Base-by-base conservation (phyloP, 2,329 filamentous ascomycete species). In the Xylaria sp. region DNA sequence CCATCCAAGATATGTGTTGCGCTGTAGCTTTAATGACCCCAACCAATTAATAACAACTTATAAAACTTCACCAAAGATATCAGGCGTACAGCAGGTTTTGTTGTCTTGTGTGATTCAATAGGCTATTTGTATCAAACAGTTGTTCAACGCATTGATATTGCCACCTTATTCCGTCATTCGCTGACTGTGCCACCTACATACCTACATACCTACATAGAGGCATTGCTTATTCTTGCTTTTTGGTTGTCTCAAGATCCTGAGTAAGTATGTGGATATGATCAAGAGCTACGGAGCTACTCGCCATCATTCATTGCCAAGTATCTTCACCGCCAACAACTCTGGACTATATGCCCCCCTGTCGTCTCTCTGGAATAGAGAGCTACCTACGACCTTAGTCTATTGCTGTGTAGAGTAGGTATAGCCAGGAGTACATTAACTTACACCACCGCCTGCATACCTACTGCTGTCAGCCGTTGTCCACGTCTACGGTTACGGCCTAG, bases 391-490 rank as follows among this genome's bases (percentile, higher is more conserved):
- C 15, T 31, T 53, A 33, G 49, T 53, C 31, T 53, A 20, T 36
- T 23, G 46, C 56, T 10, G 46, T 38, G 23, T 44, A 44, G 13
- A 46, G 23, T 44, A 44, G n/a, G 54, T 31, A 40, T 15, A 15
- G 57, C 28, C 42, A 36, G 20, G n/a, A 10, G 42, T 36, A 59
- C 31, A 28, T 15, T 49, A 31, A 26, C n/a, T 6, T 40, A 40
- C 7, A 40, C 38, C 13, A 40, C 38, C 15, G 5, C 38, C 38
- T 17, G 15, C 38, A 5, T 40, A 57, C 33, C 15, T 42, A 60
- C 46, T 33, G 15, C 23, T 28, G 54, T 33, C n/a, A 40, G 51
- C 57, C 51, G 61, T 59, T 46, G 61, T 68, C 61, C 67, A 66
- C 59, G 59, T 66, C 64, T 63, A 40, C 54, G 17, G 33, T 40